A percentile compares a stretch with the other conserved stretches of the same genome.
Evolutionary conservation across 805 yeast genomes (phyloP).

Genomic region (Kluyveromyces wickerhamii): DNA sequence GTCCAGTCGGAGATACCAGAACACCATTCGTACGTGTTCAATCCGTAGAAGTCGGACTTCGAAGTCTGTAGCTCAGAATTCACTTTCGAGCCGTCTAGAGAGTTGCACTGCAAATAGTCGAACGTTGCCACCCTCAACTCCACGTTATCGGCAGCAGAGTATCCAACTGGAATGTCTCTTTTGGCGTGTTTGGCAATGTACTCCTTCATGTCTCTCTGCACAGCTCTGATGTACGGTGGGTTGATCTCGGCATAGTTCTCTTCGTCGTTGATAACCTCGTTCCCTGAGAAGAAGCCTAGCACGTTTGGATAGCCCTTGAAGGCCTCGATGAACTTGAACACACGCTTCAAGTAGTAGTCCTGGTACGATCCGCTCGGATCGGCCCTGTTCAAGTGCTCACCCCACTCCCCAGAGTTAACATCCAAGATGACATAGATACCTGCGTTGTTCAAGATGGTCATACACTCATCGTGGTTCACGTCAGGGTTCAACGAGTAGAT

Average conservation of each 20-base stretch:
- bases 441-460: conserved; percentile 81
- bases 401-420: conserved; percentile 64
- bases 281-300: conserved; percentile 84
- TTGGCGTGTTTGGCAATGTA: conserved; percentile 62
- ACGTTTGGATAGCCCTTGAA: conserved; percentile 79
- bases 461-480: conserved; percentile 81
- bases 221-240: conserved; percentile 81
- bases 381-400: conserved; percentile 64
- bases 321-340: conserved; percentile 76
- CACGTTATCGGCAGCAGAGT: conserved; percentile 83
- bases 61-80: conserved; percentile 47
- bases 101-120: conserved; percentile 75
- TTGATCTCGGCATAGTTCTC: conserved; percentile 48
- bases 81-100: conserved; percentile 38
- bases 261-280: conserved; percentile 82
- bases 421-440: conserved; percentile 86
- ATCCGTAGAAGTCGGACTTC: conserved; percentile 77
- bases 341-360: conserved; percentile 60
- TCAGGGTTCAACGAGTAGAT: conserved; percentile 80
- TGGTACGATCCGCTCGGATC: conserved; percentile 68
- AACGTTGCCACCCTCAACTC: conserved; percentile 66
- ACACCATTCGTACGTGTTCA: conserved; percentile 88
- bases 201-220: conserved; percentile 85
- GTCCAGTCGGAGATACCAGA: conserved; percentile 53
- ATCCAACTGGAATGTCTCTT: conserved; percentile 88